Evolutionary conservation across 306 rosid species (phyloP), one percentile per base, ranked within the genome.

Genomic region (Casuarina cunninghamiana): DNA sequence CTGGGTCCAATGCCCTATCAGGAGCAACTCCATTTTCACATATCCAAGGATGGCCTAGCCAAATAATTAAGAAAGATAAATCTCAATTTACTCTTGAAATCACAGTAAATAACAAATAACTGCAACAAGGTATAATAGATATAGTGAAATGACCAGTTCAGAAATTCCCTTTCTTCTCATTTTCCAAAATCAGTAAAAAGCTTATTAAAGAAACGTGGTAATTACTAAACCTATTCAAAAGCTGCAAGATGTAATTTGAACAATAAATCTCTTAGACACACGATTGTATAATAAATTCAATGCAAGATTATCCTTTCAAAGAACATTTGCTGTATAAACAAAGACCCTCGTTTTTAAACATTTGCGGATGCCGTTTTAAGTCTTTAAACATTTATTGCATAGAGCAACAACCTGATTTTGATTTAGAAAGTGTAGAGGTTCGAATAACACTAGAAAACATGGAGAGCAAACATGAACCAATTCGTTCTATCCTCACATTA

Each of bases 11-110:
- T 71, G 99, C 86, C 80, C 94, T 90, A 84, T 96, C 99, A 70
- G 99, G 99, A 82, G 99, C 99, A 87, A 93, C 99, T 79, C 99
- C 99, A 83, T 96, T 91, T 90, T 96, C 94, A 49, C 99, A 87
- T 86, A 96, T 90, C 99, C 99, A 96, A 75, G 99, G 99, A 86
- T 96, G 99, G 78, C 99, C 99, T 96, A 75, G 62, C 81, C 68
- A 84, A 75, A 80, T 61, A 76, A 42, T 42, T 37, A 71, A 58
- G 62, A 84, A 72, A 32, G 42, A 75, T 74, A 60, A 44, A 39
- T 78, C 63, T 74, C 60, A 73, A 17, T 77, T 67, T 80, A 49
- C 77, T 57, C 75, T 78, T 72, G 53, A 78, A 65, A 74, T 35
- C 45, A 46, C 35, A 39, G 69, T 42, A 41, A 77, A 32, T 37